Evolutionary conservation across 352 stramenopile genomes (phyloP), one percentile per base, ranked within the genome.

Genomic region (Thalassiosira exigua): DNA sequence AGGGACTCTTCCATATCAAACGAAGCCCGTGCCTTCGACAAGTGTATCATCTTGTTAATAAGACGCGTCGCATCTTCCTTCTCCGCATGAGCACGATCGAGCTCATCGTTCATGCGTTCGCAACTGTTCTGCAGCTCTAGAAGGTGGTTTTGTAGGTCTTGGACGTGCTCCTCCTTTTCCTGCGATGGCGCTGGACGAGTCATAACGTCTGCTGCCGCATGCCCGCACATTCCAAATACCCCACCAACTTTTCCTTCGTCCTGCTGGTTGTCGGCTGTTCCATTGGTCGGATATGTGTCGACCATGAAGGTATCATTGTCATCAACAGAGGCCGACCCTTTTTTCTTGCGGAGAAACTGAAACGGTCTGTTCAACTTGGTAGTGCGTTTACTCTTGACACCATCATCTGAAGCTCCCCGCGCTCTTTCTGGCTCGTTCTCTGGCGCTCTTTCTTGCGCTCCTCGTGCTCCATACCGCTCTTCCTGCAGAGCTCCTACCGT

Each of bases 91-190:
- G 65, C 36, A 36, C 36, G 19, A 54, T 65, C 64, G 21, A 73
- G 51, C 24, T 73, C 64, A 46, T 64, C 3, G 27, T 58, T 64
- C 52, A 73, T 65, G n/a, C 27, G 27, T 33, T 22, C 54, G 17
- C 12, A 73, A 50, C 3, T 29, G 32, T 26, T 42, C 14, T 73
- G 46, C 1, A 33, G 51, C n/a, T 56, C 24, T 4, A 39, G 17
- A 12, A 73, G 21, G 9, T 65, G 24, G 11, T 65, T 64, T n/a
- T 73, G 64, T n/a, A 73, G 33, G 32, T 56, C 56, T 26, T 73
- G 32, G 46, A 73, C 56, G n/a, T 39, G 64, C 24, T 58, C 60
- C 26, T 48, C 36, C 41, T 48, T 17, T 56, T 50, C 41, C 2
- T 24, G 39, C 2, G 19, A 9, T 2, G 22, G 29, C 4, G 1